Conservation (phyloP, 805 yeast species). For the Lachancea dasiensis region DNA sequence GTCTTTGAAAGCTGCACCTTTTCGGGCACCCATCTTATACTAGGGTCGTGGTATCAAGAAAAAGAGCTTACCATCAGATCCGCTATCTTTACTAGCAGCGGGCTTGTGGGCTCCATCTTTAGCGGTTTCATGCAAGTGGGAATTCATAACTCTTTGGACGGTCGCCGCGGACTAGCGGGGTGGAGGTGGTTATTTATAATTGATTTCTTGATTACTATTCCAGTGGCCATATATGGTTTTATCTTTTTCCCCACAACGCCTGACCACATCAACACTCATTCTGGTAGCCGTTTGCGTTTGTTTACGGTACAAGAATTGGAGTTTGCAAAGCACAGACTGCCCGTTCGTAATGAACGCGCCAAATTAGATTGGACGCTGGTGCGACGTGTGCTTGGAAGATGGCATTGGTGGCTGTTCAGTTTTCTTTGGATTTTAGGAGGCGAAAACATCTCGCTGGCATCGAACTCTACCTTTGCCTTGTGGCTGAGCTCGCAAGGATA, state of each 20-base stretch:
- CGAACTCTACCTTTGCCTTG: constrained; percentile 38
- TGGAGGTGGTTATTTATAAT: constrained; percentile 61
- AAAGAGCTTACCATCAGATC: constrained; percentile 41
- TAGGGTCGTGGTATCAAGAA: constrained; percentile 45
- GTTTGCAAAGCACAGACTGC: constrained; percentile 36
- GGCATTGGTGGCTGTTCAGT: constrained; percentile 49
- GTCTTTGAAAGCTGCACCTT: constrained; percentile 50
- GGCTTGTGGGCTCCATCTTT: constrained; percentile 44
- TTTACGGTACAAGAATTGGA: constrained; percentile 36
- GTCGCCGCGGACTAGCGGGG: constrained; percentile 42
- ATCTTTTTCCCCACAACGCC: constrained; percentile 57
- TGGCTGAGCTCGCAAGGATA: constrained; percentile 37
- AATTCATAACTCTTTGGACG: constrained; percentile 40
- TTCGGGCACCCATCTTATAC: constrained; percentile 43
- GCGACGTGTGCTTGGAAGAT: constrained; percentile 40
- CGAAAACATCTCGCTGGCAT: constrained; percentile 38
- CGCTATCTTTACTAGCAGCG: constrained; percentile 49
- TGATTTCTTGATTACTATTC: constrained; percentile 49
- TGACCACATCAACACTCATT: constrained; percentile 33
- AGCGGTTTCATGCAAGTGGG: constrained; percentile 48
- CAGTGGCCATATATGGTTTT: constrained; percentile 48
- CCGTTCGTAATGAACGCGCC: constrained; percentile 31
- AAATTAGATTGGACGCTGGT: constrained; percentile 32
- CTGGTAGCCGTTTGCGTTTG: constrained; percentile 19
- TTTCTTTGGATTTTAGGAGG: constrained; percentile 45